These are phyloP conservation scores for Betula pendula DNA, from an alignment of 306 rosid genomes.

Conservation along the genomic window DNA sequence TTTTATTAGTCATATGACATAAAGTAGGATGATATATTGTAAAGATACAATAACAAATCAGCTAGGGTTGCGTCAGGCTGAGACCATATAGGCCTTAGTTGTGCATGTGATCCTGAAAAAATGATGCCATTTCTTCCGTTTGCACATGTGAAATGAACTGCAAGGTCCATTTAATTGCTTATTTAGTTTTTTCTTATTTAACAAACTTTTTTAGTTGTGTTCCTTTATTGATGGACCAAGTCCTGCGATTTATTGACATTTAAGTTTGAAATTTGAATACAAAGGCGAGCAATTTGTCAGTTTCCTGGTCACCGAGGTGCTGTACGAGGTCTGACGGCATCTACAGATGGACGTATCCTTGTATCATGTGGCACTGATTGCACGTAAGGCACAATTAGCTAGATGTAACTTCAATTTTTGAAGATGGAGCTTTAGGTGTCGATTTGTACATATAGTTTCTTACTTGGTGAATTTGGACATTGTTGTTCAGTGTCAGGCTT, in stretches of 20 bases:
- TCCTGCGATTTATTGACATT: not conserved
- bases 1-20: not conserved
- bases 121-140: not conserved
- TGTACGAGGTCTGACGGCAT: slow-evolving; percentile 73
- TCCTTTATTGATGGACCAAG: not conserved
- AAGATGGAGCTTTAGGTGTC: not conserved
- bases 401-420: not conserved
- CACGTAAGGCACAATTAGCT: slow-evolving; percentile 54
- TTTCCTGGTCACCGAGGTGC: slow-evolving; percentile 97
- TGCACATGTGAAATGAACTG: not conserved
- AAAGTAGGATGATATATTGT: not conserved
- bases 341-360: slow-evolving; percentile 75
- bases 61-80: not conserved
- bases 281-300: slow-evolving; percentile 65
- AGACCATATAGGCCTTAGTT: not conserved
- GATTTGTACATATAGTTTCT: not conserved
- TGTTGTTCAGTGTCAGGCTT: slow-evolving; percentile 66
- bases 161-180: not conserved
- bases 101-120: not conserved
- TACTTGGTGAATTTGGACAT: slow-evolving; percentile 20
- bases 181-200: not conserved
- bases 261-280: slow-evolving; percentile 10
- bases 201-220: not conserved
- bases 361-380: slow-evolving; percentile 94
- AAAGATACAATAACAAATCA: not conserved